A percentile compares a stretch with the other conserved stretches of the same genome.
phyloP scores from a whole-genome alignment of 1,284 basidiomycete species.

The Gomphus bonarii region DNA sequence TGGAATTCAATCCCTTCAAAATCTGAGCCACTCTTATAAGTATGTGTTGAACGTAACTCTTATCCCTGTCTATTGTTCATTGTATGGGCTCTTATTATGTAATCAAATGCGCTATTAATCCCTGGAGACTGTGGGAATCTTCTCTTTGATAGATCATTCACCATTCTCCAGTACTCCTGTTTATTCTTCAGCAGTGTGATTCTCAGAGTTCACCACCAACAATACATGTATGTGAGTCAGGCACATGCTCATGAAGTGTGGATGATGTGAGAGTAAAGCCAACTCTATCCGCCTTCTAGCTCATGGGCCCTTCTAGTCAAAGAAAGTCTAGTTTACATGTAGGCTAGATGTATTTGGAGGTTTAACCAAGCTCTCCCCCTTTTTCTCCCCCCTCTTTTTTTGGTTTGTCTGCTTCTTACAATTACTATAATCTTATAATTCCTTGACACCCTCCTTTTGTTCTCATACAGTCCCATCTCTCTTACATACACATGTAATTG shows the following conservation, averaged over 20 bases:
- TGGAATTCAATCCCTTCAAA: constrained; percentile 74
- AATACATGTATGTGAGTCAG: constrained; percentile 74
- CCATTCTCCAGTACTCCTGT: no score
- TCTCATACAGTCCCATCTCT: background rate
- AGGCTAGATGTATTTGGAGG: constrained; percentile 15
- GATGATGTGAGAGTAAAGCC: constrained; percentile 29
- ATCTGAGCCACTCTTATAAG: constrained; percentile 87
- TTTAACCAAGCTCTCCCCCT: no score
- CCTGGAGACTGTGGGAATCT: no score
- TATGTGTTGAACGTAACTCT: no score
- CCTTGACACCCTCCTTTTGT: background rate
- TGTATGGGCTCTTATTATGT: no score
- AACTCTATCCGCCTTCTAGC: constrained; percentile 21
- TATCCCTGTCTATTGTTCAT: no score
- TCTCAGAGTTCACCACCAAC: no score
- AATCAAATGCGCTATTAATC: no score
- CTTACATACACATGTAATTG: background rate
- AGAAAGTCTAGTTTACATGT: constrained; percentile 37
- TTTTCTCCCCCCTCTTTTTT: no score
- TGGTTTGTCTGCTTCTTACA: background rate
- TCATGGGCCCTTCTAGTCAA: constrained; percentile 35
- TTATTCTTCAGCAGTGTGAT: no score
- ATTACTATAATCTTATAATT: background rate
- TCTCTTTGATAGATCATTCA: no score
- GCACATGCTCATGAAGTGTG: constrained; percentile 50